Evolutionary conservation across 2,329 filamentous ascomycete genomes (phyloP), one percentile per base, ranked within the genome.

Genomic region (Amesomyces nigricolor): DNA sequence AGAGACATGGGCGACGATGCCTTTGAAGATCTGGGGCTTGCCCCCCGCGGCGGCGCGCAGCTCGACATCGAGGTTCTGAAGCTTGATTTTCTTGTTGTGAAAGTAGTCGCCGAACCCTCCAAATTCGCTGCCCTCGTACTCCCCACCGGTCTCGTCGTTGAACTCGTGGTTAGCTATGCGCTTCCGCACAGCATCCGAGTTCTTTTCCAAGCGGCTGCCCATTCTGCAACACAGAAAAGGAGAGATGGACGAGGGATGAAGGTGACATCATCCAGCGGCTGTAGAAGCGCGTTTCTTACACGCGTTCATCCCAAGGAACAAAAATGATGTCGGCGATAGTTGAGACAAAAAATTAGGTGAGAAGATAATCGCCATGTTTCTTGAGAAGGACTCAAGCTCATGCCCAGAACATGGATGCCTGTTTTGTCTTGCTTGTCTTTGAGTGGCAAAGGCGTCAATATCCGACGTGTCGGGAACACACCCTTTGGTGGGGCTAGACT

Each of bases 21-120:
- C 91, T 63, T 87, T 89, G 77, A 99, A 99, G 51, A 99, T 90
- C 59, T 82, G 83, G 9, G 91, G 89, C 61, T 88, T 89, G 62
- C 86, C 84, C 0, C 75, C 71, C 1, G 85, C 81, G 4, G 82
- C 75, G 32, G 87, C 80, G 56, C 92, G 85, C 44, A 95, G 76
- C 52, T 95, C 83, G 8, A 85, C 85, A 71, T 99, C 94, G 30
- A 94, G 81, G 66, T 99, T 99, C 71, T 97, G 94, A 3, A 99
- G 79, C 68, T 99, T 99, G 71, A 96, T 85, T 77, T 95, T 96
- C 76, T 99, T 99, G 54, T 91, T 86, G 48, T 91, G 81, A 68
- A 96, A 95, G 71, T 97, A 99, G 67, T 97, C 92, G 22, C 78
- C 73, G 65, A 97, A 95, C 8, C 91, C 92, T 26, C 90, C 89